These are phyloP conservation scores for Neophaeococcomyces aloes DNA, from an alignment of 2,329 filamentous ascomycete species.

Conservation along the genomic window DNA sequence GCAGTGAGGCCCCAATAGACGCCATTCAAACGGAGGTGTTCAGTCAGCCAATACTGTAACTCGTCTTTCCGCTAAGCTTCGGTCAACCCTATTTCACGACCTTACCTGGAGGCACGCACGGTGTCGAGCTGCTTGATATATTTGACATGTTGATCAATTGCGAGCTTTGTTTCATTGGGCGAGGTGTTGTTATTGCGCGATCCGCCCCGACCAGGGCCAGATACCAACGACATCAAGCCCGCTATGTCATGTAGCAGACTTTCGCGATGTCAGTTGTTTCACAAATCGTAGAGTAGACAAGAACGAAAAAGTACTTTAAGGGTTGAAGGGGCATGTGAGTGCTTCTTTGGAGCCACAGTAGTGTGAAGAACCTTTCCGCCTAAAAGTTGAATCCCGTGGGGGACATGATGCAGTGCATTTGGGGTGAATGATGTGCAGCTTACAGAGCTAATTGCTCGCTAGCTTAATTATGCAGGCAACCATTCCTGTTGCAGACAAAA, in stretches of 20 bases:
- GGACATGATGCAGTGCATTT: no score
- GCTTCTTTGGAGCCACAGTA: no score
- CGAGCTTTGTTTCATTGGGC: slow-evolving; percentile 42
- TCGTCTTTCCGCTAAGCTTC: slow-evolving; percentile 67
- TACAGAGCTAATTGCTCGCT: no score
- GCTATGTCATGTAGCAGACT: background rate
- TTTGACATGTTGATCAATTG: slow-evolving; percentile 62
- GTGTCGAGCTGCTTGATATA: slow-evolving; percentile 91
- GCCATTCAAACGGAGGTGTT: slow-evolving; percentile 89
- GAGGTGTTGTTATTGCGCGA: slow-evolving; percentile 20
- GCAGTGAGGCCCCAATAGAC: slow-evolving; percentile 94
- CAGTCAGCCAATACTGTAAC: slow-evolving; percentile 94
- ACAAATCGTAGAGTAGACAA: no score
- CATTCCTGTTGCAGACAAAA: no score
- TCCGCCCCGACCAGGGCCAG: slow-evolving; percentile 48
- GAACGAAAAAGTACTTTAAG: no score
- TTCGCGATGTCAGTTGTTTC: no score
- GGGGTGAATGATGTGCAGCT: no score
- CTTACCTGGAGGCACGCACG: slow-evolving; percentile 39
- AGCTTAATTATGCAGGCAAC: no score
- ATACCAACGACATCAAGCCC: slow-evolving; percentile 50
- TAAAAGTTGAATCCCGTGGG: no score
- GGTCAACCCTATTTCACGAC: slow-evolving; percentile 27
- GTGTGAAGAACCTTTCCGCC: no score
- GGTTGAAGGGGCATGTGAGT: no score